Conservation (phyloP, 257 asterid genomes). For the Nicotiana sylvestris region DNA sequence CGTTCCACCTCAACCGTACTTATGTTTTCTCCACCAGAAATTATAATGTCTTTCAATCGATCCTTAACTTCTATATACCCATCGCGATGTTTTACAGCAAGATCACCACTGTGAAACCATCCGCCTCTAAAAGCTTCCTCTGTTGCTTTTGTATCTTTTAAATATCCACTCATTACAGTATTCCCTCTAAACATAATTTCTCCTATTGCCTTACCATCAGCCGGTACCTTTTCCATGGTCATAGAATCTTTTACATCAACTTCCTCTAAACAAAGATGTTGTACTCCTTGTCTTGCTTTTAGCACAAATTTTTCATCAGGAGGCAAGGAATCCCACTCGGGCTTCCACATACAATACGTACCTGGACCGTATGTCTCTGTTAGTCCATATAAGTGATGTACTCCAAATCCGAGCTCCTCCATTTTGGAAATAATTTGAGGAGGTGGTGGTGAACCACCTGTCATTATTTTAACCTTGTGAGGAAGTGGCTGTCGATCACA, state of each 20-base stretch:
- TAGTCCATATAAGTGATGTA: constrained; percentile 33
- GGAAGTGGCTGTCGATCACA: constrained; percentile 20
- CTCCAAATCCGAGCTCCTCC: constrained; percentile 32
- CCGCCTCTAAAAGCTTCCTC: constrained; percentile 31
- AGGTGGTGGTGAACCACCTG: constrained; percentile 40
- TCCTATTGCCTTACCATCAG: constrained; percentile 30
- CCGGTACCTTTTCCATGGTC: constrained; percentile 28
- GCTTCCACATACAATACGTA: constrained; percentile 34
- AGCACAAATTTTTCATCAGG: constrained; percentile 22
- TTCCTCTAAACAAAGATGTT: constrained; percentile 32
- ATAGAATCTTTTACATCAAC: constrained; percentile 24
- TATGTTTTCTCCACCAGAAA: constrained; percentile 37
- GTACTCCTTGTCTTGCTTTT: constrained; percentile 32
- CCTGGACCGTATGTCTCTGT: constrained; percentile 40
- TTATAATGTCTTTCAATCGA: constrained; percentile 31
- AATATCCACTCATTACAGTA: constrained; percentile 34
- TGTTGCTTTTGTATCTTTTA: constrained; percentile 26
- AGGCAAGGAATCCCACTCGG: constrained; percentile 33
- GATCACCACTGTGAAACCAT: constrained; percentile 35
- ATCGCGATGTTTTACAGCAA: constrained; percentile 31
- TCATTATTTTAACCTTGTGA: constrained; percentile 24
- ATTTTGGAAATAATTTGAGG: constrained; percentile 26
- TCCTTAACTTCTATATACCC: constrained; percentile 36
- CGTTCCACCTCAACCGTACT: constrained; percentile 38
- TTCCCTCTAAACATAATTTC: constrained; percentile 40